Evolutionary conservation across 23 red algal species (phyloP), one percentile per base, ranked within the genome.

Genomic region (Cyanidiococcus yangmingshanensis): DNA sequence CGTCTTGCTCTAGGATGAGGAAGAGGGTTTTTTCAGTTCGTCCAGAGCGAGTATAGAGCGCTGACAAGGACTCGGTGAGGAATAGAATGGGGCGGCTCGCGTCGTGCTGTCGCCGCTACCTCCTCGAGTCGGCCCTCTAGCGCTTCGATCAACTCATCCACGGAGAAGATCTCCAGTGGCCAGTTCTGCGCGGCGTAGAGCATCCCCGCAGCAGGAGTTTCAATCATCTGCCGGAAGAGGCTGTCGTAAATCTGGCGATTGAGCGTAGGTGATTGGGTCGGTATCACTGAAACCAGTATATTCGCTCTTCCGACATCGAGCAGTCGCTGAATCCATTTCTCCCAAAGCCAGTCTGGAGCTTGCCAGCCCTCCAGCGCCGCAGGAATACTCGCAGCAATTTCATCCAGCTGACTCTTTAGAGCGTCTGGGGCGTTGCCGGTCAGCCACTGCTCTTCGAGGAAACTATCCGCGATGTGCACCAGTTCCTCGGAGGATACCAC

Each of bases 131-230:
- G 45, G 21, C 45, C 12, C 45, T 54, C 45, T 21, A 54, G 45
- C 7, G 45, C 45, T 21, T 54, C 45, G 21, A 54, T 54, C 7
- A 54, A 21, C 45, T 54, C 45, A 21, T 54, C 32, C 3, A 71
- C 63, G n/a, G 63, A 71, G 32, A 71, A 71, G n/a, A 71, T 25
- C 63, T 71, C 63, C 63, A 71, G 7, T 29, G 63, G 63, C 63
- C 63, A 71, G n/a, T 32, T 35, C 32, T 71, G 63, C 12, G 63
- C 63, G 7, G 63, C 63, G 32, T 71, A 35, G 16, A 71, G n/a
- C 63, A 71, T 25, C 63, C n/a, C 63, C 27, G 63, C 16, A 27
- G 7, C 63, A 7, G 63, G 63, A 12, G 15, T 25, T 2, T 71
- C n/a, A 25, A 71, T 35, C 63, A 71, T 7, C 27, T 71, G 63